Evolutionary conservation across 768 basidiomycete genomes (phyloP), one percentile per base, ranked within the genome.

Genomic region (Collybia mongolica): DNA sequence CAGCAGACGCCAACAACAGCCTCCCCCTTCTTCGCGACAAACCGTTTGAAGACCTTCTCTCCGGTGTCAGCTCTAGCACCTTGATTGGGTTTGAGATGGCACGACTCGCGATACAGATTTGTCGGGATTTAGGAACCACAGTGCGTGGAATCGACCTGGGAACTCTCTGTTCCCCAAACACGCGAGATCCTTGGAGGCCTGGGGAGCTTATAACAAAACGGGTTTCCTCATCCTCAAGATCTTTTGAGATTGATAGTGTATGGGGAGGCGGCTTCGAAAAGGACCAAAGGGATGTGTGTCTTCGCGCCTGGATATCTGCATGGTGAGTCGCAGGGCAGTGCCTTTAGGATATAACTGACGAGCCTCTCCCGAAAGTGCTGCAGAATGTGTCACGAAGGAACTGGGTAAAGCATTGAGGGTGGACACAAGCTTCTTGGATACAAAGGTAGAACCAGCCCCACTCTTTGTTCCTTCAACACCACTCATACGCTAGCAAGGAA

Each of bases 221-320:
- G 18, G 39, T 71, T 0, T 49, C 39, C 22, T 37, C 50, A 3
- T 41, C 36, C 6, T 61, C 49, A 0, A 40, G 63, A 32, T 14
- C n/a, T 9, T 51, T 51, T 38, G 41, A 49, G 6, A 55, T 73
- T 6, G 46, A 66, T 46, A 46, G 46, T 11, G 24, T 72, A 23
- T 72, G 74, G 74, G 58, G 57, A 19, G 60, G 54, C 4, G 55
- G 62, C 35, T 40, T 50, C 17, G 52, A 57, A 15, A 51, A 49
- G 2, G 44, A 40, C 20, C 36, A 54, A 12, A 54, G 58, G 24
- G 60, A 71, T 37, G 32, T 71, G 15, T 70, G 65, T 49, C 59
- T 73, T 36, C 67, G 70, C 42, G 72, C 72, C 5, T 74, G 72
- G 72, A 51, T 75, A 6, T 66, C 70, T 19, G 70, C 64, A n/a